These are phyloP conservation scores for Hygrophoropsis aurantiaca DNA, from an alignment of 768 basidiomycete species.

Conservation along the genomic window DNA sequence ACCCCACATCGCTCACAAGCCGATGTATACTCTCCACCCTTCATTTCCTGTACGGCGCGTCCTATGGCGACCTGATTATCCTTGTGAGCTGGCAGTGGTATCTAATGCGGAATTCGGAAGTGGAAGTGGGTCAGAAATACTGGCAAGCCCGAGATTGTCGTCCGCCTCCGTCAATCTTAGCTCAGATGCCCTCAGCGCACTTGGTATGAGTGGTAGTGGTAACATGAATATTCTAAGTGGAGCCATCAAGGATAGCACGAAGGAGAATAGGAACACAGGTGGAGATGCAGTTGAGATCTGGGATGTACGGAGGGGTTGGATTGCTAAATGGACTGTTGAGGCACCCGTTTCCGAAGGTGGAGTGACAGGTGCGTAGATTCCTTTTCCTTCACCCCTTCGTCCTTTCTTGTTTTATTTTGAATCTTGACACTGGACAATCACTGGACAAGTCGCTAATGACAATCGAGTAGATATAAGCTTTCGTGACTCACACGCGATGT, in stretches of 20 bases:
- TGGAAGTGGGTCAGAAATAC: constrained; percentile 19
- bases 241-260: constrained; percentile 3
- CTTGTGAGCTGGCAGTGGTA: constrained; percentile 73
- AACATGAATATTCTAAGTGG: constrained; percentile 2
- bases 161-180: neutral
- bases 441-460: neutral
- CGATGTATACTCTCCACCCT: constrained; percentile 71
- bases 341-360: constrained; percentile 68
- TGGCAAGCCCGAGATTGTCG: constrained; percentile 28
- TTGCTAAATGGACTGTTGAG: constrained; percentile 79
- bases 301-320: constrained; percentile 80
- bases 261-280: constrained; percentile 12
- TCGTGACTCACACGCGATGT: constrained; percentile 67
- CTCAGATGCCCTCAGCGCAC: too few relatives aligned
- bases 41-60: constrained; percentile 74
- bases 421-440: neutral
- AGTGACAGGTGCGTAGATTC: constrained; percentile 58
- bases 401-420: neutral
- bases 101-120: constrained; percentile 60
- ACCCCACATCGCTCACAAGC: constrained; percentile 58
- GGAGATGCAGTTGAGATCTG: constrained; percentile 77
- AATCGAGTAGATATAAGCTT: constrained; percentile 59
- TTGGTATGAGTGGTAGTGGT: neutral
- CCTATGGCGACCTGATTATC: constrained; percentile 73
- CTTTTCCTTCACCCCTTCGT: constrained; percentile 1